A percentile compares a stretch with the other conserved stretches of the same genome.
Conservation (phyloP, 495 filamentous ascomycete species). For the Penicillium angulare region DNA sequence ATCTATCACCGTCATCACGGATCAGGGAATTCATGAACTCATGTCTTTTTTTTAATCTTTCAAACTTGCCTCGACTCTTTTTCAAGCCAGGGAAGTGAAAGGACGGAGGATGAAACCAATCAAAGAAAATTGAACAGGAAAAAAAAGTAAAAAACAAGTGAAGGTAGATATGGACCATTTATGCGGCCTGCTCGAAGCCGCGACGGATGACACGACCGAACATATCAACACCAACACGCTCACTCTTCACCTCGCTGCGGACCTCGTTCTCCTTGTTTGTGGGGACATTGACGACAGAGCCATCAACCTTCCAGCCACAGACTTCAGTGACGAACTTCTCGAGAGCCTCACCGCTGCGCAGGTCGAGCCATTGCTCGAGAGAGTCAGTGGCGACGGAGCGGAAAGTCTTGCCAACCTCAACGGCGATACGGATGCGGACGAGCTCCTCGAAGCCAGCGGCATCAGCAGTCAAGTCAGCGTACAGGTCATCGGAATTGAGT, state of each 20-base stretch:
- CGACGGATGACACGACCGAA: conserved; percentile 87
- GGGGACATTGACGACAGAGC: conserved; percentile 68
- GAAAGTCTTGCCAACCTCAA: conserved; percentile 83
- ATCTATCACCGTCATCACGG: conserved; percentile 31
- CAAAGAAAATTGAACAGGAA: too few species aligned
- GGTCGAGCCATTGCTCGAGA: conserved; percentile 84
- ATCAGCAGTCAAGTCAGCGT: conserved; percentile 92
- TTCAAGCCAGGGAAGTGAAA: conserved; percentile 5
- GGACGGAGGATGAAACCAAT: conserved; percentile 18
- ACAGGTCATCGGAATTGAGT: conserved; percentile 90
- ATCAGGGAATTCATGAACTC: conserved; percentile 33
- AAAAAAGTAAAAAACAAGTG: conserved; percentile 8
- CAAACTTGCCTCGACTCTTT: too few species aligned
- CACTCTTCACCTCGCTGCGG: conserved; percentile 90
- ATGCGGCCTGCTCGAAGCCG: conserved; percentile 87
- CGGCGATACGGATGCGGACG: conserved; percentile 86
- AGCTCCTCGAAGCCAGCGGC: conserved; percentile 96
- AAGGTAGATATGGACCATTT: conserved; percentile 20
- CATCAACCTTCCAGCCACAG: conserved; percentile 81
- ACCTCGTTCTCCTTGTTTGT: conserved; percentile 98
- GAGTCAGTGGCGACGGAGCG: conserved; percentile 74
- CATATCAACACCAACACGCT: conserved; percentile 74
- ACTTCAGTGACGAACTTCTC: conserved; percentile 78
- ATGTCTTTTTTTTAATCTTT: conserved; percentile 27
- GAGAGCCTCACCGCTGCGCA: conserved; percentile 66